Percentiles rank a stretch among this genome's conserved stretches.
These are phyloP conservation scores for Colletotrichum cordylinicola DNA, from an alignment of 2,329 filamentous ascomycete species.

Conservation along the genomic window DNA sequence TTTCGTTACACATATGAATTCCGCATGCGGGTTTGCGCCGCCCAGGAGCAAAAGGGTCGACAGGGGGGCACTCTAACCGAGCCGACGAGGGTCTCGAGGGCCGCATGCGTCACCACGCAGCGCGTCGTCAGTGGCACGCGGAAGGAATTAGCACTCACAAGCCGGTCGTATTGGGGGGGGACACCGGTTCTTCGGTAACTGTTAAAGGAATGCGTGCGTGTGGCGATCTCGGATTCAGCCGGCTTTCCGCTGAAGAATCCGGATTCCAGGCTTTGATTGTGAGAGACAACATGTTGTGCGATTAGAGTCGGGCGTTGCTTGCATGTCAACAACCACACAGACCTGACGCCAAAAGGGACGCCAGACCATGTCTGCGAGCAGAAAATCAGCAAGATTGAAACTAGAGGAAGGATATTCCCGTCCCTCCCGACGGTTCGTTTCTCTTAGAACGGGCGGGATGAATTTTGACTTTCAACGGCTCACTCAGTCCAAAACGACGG, in stretches of 20 bases:
- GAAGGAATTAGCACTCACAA: neutral
- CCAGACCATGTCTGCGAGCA: neutral
- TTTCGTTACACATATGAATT: neutral
- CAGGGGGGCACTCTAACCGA: neutral
- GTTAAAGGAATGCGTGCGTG: neutral
- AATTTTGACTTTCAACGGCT: neutral
- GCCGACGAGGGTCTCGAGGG: neutral
- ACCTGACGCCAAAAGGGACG: neutral
- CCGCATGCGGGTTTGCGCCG: neutral
- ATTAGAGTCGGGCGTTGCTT: neutral
- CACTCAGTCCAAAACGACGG: slow-evolving; percentile 2
- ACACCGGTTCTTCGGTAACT: neutral
- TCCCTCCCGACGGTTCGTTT: neutral
- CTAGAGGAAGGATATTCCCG: slow-evolving; percentile 8
- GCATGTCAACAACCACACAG: neutral
- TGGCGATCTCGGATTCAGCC: neutral
- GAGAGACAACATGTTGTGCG: neutral
- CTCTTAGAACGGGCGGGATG: neutral
- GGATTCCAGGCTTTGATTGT: neutral
- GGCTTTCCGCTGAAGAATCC: neutral
- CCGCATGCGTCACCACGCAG: neutral
- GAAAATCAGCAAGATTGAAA: neutral
- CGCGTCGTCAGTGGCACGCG: neutral
- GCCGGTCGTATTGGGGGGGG: neutral
- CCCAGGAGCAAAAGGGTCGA: neutral